phyloP scores from a whole-genome alignment of 768 basidiomycete genomes.

The Obba rivulosa region DNA sequence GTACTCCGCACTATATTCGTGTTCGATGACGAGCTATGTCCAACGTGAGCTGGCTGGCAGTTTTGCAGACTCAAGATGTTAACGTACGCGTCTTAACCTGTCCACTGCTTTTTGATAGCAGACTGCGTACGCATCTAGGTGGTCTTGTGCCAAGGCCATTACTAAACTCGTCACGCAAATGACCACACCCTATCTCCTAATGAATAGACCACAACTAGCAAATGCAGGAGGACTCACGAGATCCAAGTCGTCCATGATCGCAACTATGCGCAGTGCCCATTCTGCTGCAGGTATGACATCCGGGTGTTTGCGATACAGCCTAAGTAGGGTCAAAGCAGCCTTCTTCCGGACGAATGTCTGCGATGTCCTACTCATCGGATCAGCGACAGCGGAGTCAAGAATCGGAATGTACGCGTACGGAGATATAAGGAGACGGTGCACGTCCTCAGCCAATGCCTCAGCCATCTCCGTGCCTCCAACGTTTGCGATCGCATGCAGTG shows the following conservation, averaged over 20 bases:
- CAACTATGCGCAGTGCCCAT: constrained; percentile 93
- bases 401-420: constrained; percentile 49
- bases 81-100: constrained; percentile 70
- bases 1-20: constrained; percentile 84
- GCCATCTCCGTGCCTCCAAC: constrained; percentile 99
- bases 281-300: constrained; percentile 90
- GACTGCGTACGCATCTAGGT: constrained; percentile 84
- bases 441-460: constrained; percentile 88
- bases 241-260: constrained; percentile 93
- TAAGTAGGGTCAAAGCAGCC: constrained; percentile 87
- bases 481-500: constrained; percentile 96
- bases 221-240: constrained; percentile 41
- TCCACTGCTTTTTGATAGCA: constrained; percentile 96
- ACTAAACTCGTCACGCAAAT: constrained; percentile 91
- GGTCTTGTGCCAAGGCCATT: constrained; percentile 90
- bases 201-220: not conserved
- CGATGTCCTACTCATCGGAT: constrained; percentile 61
- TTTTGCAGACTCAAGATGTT: not conserved
- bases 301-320: constrained; percentile 94
- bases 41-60: not conserved
- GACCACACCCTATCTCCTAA: constrained; percentile 71
- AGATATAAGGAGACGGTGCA: constrained; percentile 91
- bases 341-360: constrained; percentile 97
- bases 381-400: not conserved
- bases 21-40: constrained; percentile 81